phyloP scores from a whole-genome alignment of 768 basidiomycete genomes.

The Leccinum ochraceum region DNA sequence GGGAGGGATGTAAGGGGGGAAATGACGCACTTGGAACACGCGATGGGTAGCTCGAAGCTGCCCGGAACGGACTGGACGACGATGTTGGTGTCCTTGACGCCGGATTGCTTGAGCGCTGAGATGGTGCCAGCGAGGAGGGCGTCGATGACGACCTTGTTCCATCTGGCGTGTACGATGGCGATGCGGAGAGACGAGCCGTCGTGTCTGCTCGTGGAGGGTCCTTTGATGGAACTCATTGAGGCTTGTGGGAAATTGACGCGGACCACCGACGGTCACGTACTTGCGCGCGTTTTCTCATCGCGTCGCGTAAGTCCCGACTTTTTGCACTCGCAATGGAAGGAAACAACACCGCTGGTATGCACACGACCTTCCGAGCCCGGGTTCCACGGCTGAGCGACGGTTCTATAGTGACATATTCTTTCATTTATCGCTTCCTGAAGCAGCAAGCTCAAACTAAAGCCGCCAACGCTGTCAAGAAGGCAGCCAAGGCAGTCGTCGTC shows the following conservation, averaged over 20 bases:
- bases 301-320: background rate
- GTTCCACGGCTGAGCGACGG: conserved; percentile 8
- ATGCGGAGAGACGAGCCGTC: conserved; percentile 84
- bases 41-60: conserved; percentile 89
- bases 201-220: conserved; percentile 59
- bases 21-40: conserved; percentile 74
- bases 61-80: conserved; percentile 91
- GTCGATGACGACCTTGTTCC: conserved; percentile 90
- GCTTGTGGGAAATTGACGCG: conserved; percentile 19
- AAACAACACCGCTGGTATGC: conserved; percentile 51
- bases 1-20: background rate
- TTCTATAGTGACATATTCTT: conserved; percentile 65
- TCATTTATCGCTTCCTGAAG: conserved; percentile 73
- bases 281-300: too few relatives aligned
- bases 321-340: conserved; percentile 41
- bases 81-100: conserved; percentile 90
- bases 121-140: conserved; percentile 81
- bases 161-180: conserved; percentile 93
- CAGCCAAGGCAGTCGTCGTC: conserved; percentile 60
- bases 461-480: conserved; percentile 73
- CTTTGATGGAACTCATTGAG: conserved; percentile 64
- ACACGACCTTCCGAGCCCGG: conserved; percentile 1
- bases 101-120: conserved; percentile 75
- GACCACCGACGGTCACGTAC: background rate
- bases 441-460: conserved; percentile 68